These are phyloP conservation scores for Phaeophleospora eucalypticola DNA, from an alignment of 2,329 filamentous ascomycete species.

Conservation along the genomic window DNA sequence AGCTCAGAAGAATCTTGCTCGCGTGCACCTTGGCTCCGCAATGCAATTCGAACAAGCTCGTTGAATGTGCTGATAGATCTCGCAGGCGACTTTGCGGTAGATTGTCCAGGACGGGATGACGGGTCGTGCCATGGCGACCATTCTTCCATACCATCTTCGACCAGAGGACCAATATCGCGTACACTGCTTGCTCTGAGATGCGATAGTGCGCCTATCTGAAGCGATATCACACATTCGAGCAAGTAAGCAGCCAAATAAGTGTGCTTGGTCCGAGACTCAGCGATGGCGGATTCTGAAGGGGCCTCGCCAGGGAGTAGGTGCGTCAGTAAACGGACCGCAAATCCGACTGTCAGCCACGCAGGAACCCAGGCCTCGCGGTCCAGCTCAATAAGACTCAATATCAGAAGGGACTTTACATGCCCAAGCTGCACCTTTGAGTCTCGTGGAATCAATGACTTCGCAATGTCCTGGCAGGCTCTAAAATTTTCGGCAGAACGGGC, in stretches of 20 bases:
- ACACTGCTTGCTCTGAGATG: slow-evolving; percentile 50
- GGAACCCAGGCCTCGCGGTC: slow-evolving; percentile 52
- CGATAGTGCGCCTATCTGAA: slow-evolving; percentile 48
- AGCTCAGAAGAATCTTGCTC: neutral
- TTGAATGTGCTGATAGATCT: slow-evolving; percentile 51
- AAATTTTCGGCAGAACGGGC: slow-evolving; percentile 2
- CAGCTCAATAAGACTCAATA: slow-evolving; percentile 60
- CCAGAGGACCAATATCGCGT: slow-evolving; percentile 46
- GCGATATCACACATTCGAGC: slow-evolving; percentile 56
- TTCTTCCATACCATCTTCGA: slow-evolving; percentile 67
- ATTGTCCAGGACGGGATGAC: slow-evolving; percentile 7
- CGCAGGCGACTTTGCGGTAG: slow-evolving; percentile 35
- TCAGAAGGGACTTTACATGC: slow-evolving; percentile 41
- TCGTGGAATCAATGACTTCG: slow-evolving; percentile 18
- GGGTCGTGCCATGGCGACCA: slow-evolving; percentile 67
- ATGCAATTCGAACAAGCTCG: slow-evolving; percentile 37
- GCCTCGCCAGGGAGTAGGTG: slow-evolving; percentile 25
- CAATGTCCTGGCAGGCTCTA: slow-evolving; percentile 11
- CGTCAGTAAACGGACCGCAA: slow-evolving; percentile 55
- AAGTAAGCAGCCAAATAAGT: slow-evolving; percentile 58
- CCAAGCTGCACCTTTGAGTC: slow-evolving; percentile 33
- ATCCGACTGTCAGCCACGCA: slow-evolving; percentile 63
- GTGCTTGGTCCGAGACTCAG: slow-evolving; percentile 33
- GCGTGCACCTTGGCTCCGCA: slow-evolving; percentile 5
- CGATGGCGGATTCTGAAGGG: slow-evolving; percentile 6